Evolutionary conservation across 2,329 filamentous ascomycete species (phyloP).

Genomic region (Ceratocystis colombiana): DNA sequence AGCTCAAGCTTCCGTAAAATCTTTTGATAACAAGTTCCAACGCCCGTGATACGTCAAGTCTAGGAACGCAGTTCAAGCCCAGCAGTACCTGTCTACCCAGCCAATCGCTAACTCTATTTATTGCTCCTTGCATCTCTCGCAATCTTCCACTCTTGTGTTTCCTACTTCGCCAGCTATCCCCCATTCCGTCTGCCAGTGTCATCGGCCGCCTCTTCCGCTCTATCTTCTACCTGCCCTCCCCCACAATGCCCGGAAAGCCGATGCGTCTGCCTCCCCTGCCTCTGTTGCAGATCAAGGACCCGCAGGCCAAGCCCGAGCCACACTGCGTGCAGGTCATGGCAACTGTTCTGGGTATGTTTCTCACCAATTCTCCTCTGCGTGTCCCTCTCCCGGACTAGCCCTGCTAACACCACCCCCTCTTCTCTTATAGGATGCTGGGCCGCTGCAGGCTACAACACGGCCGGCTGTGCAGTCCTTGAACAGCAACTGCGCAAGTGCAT

Average conservation of each 20-base stretch:
- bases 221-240: neutral
- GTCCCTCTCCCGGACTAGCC: neutral
- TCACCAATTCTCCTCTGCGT: neutral
- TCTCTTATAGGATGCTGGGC: slow-evolving; percentile 63
- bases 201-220: neutral
- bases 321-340: slow-evolving; percentile 50
- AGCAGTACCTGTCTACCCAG: neutral
- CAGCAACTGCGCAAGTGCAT: slow-evolving; percentile 58
- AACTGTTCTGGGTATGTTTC: slow-evolving; percentile 42
- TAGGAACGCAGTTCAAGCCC: neutral
- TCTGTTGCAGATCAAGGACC: slow-evolving; percentile 44
- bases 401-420: neutral
- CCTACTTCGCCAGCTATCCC: neutral
- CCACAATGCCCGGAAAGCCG: slow-evolving; percentile 41
- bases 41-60: neutral
- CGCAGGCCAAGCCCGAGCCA: slow-evolving; percentile 41
- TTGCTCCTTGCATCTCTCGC: too few species aligned
- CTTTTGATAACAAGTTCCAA: neutral
- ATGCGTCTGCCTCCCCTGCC: slow-evolving; percentile 50
- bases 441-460: slow-evolving; percentile 58
- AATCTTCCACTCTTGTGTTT: too few species aligned
- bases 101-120: neutral
- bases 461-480: slow-evolving; percentile 51
- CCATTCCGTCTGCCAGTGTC: neutral
- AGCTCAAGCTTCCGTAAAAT: neutral